Base-by-base conservation (phyloP, 805 yeast genomes). In the Saturnispora ahearnii region DNA sequence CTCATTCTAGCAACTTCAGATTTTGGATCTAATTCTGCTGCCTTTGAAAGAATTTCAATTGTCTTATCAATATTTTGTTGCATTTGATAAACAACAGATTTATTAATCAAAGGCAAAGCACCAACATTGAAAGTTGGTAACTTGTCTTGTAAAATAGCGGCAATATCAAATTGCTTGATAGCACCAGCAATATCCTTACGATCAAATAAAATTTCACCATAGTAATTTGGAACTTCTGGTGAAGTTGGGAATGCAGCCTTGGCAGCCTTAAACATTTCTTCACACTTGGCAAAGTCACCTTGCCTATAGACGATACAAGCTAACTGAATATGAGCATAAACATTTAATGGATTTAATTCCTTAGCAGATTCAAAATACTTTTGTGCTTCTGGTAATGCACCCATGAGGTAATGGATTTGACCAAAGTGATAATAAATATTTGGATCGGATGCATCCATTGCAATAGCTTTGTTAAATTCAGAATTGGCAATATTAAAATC, bases 401-500 rank as follows among this genome's bases (percentile, higher is more conserved):
- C 83, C 54, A 87, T 79, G 61, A 93, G 72, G 71, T 90, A 91
- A 66, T 77, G 79, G 64, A 90, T 76, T 77, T 93, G 99, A 58
- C 95, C 99, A 65, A 84, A 81, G 71, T 93, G 99, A 74, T 93
- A 93, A 73, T 82, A 87, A 57, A 84, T 78, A 62, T 93, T 96
- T 32, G 93, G 81, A 61, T 81, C 79, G 24, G 77, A 70, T 45
- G 91, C 79, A 62, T 87, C 82, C 54, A 84, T 62, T 52, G 73
- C 70, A 53, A 81, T 73, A 21, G 97, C 98, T 48, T 73, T 70
- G 47, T 79, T 78, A 62, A 93, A 89, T 67, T 82, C 85, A 44
- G 70, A 66, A 45, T 72, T 70, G 45, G 95, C 82, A 54, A 78
- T 83, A 18, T 70, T 69, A 50, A 75, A 72, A 37, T 80, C 75